Conservation (phyloP, 116 monocot genomes). For the Posidonia oceanica region DNA sequence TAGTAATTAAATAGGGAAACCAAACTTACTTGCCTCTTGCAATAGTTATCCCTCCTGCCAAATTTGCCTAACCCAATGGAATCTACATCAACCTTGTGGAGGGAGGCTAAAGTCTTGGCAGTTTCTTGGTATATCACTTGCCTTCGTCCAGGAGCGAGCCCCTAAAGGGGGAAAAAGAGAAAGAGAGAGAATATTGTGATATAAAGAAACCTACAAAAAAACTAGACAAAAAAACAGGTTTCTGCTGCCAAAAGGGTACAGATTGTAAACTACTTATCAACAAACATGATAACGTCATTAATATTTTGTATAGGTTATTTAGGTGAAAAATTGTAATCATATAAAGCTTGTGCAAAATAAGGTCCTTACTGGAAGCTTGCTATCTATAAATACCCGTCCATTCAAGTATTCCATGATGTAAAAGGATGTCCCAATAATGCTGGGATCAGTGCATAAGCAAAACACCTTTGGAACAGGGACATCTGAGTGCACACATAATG, state of each 20-base stretch:
- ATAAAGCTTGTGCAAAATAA: neutral
- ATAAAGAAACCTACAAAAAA: neutral
- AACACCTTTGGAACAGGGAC: conserved; percentile 93
- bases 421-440: conserved; percentile 81
- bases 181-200: neutral
- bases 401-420: conserved; percentile 97
- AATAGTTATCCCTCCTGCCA: conserved; percentile 90
- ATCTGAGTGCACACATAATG: conserved; percentile 60
- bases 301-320: too few species aligned
- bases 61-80: conserved; percentile 62
- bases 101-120: conserved; percentile 66
- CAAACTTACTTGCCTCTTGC: conserved; percentile 73
- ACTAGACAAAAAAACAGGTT: too few species aligned
- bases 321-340: too few species aligned
- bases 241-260: neutral
- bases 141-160: conserved; percentile 46
- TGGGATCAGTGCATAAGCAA: conserved; percentile 81
- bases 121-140: conserved; percentile 54
- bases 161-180: conserved; percentile 18
- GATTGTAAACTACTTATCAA: neutral
- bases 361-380: conserved; percentile 57
- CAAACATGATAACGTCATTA: neutral
- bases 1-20: neutral
- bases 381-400: conserved; percentile 76
- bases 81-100: conserved; percentile 83